Percentiles rank a stretch among this genome's conserved stretches.
Conservation (phyloP, 176 grass and related monocot genomes). For the Elymus sibiricus region DNA sequence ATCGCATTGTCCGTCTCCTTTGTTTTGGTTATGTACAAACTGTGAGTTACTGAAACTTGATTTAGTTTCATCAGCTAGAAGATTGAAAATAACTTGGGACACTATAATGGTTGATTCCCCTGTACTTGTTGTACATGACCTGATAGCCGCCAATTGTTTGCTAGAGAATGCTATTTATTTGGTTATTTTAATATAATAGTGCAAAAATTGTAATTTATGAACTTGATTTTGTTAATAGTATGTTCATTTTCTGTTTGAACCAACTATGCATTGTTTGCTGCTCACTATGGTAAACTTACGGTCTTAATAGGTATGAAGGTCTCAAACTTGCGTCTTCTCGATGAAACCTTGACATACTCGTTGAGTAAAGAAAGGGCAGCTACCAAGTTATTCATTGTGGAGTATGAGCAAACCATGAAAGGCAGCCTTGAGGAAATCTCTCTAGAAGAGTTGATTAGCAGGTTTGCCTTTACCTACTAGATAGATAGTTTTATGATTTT, state of each 20-base stretch:
- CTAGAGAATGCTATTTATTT: constrained; percentile 1
- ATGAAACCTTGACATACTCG: constrained; percentile 45
- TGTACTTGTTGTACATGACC: neutral
- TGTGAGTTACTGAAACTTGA: neutral
- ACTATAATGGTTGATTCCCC: neutral
- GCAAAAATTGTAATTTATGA: neutral
- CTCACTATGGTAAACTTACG: neutral
- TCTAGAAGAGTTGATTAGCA: constrained; percentile 43
- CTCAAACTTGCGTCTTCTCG: constrained; percentile 37
- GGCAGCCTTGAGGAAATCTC: constrained; percentile 27
- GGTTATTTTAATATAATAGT: neutral
- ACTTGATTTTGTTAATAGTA: neutral
- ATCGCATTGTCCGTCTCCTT: neutral
- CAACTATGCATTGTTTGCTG: neutral
- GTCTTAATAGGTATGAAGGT: constrained; percentile 31
- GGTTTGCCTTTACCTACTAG: constrained; percentile 31
- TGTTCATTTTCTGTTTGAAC: neutral
- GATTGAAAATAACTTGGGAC: neutral
- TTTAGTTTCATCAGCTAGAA: neutral
- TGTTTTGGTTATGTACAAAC: neutral
- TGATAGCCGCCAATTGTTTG: neutral
- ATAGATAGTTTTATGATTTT: neutral
- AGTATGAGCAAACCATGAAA: constrained; percentile 26
- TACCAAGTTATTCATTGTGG: constrained; percentile 44
- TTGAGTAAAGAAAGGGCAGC: constrained; percentile 43